Base-by-base conservation (phyloP, 768 basidiomycete species). In the Leccinum fibrillosum region DNA sequence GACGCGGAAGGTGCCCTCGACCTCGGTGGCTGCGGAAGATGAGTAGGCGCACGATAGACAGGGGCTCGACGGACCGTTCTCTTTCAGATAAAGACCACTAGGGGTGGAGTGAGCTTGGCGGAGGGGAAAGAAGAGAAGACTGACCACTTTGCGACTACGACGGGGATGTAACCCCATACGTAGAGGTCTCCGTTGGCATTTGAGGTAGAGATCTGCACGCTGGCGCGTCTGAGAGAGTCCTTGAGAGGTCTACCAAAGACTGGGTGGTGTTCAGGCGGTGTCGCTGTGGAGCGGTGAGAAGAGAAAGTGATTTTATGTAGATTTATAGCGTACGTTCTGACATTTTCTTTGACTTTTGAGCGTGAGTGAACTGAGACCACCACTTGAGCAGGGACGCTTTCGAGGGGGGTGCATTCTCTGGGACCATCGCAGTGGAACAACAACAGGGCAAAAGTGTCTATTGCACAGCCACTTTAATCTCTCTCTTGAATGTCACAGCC, bases 121-220 rank as follows among this genome's bases (percentile, higher is more conserved):
- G 42, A 17, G 9, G 1, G 21, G 21, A 34, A 35, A 26, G 28
- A 8, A 12, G 47, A 19, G 13, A 21, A 2, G 23, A 75, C 87
- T 67, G 65, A 93, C 92, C 94, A 98, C 76, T 97, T 98, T 49
- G 96, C 96, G 44, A 99, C 96, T 53, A 98, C 94, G 44, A 98
- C 92, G 9, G 96, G 96, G 51, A 99, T 92, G 70, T 90, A 90
- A 1, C 95, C 94, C 89, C 92, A 95, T 5, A 94, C 89, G 69
- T 90, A 92, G 17, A 92, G 80, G 62, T 90, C 86, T 8, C 93
- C 93, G 59, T 84, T 84, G 11, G 88, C 79, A 58, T 89, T 90
- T 6, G 91, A 87, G 13, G 94, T 96, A 10, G 90, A 92, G 69
- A 98, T 96, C 69, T 95, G 94, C 1, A 97, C 96, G 65, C 85